A percentile compares a stretch with the other conserved stretches of the same genome.
phyloP scores from a whole-genome alignment of 331 rosid genomes.

The Malus hybrid region DNA sequence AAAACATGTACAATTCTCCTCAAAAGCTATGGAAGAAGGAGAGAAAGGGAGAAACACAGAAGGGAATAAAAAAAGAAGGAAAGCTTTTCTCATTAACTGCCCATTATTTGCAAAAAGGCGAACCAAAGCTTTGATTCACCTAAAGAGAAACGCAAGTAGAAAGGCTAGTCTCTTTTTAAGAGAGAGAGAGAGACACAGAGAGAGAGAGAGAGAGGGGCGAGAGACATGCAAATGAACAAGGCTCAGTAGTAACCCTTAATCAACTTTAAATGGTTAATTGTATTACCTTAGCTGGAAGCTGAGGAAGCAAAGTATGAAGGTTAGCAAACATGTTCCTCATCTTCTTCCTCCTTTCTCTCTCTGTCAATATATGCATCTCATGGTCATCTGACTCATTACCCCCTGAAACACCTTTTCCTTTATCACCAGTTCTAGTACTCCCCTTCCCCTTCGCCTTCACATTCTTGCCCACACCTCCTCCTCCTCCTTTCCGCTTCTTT shows the following conservation, averaged over 20 bases:
- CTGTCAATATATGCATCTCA: slow-evolving; percentile 61
- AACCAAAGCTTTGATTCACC: neutral
- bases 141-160: neutral
- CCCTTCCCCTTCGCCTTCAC: neutral
- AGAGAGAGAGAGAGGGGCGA: neutral
- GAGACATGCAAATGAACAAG: neutral
- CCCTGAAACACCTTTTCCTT: neutral
- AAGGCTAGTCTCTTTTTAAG: neutral
- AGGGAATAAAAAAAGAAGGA: neutral
- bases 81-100: neutral
- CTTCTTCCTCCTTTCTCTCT: slow-evolving; percentile 86
- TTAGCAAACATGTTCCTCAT: slow-evolving; percentile 62
- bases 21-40: neutral
- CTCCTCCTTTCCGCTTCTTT: slow-evolving; percentile 9
- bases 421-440: neutral
- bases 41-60: neutral
- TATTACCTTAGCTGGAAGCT: slow-evolving; percentile 65
- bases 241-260: neutral
- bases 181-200: neutral
- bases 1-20: neutral
- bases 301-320: slow-evolving; percentile 84
- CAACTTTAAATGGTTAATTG: neutral
- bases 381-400: slow-evolving; percentile 29
- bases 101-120: neutral
- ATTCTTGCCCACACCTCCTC: neutral